These are phyloP conservation scores for Apophysomyces ossiformis DNA, from an alignment of 371 early-diverging fungal species.

Conservation along the genomic window DNA sequence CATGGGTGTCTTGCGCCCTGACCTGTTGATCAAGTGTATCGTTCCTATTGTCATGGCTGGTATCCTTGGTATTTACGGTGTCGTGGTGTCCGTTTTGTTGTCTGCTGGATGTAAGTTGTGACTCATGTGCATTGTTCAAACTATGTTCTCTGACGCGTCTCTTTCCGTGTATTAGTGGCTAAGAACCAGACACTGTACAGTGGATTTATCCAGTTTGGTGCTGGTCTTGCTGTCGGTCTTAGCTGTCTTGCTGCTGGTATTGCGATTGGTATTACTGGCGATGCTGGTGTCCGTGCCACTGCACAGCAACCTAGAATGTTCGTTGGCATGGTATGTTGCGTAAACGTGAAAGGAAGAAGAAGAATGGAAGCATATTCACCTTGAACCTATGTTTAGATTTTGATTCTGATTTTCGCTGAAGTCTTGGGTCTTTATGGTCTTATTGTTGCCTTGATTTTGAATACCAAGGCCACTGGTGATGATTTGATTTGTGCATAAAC, in stretches of 20 bases:
- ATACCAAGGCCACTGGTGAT: slow-evolving; percentile 77
- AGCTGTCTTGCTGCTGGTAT: slow-evolving; percentile 95
- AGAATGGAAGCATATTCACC: not conserved
- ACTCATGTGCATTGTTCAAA: slow-evolving; percentile 2
- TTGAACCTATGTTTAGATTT: slow-evolving; percentile 37
- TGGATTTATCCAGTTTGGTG: slow-evolving; percentile 92
- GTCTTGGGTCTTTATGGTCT: slow-evolving; percentile 94
- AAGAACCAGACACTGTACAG: slow-evolving; percentile 63
- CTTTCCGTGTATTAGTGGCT: slow-evolving; percentile 43
- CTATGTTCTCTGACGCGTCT: slow-evolving; percentile 18
- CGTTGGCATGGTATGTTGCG: slow-evolving; percentile 79
- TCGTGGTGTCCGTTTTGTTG: slow-evolving; percentile 91
- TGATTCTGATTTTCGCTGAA: slow-evolving; percentile 99
- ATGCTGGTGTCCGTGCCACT: slow-evolving; percentile 91
- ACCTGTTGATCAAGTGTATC: slow-evolving; percentile 89
- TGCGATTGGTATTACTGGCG: slow-evolving; percentile 97
- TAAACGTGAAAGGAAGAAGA: slow-evolving; percentile 31
- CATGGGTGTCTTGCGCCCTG: slow-evolving; percentile 95
- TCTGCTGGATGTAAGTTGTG: slow-evolving; percentile 76
- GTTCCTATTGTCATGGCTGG: slow-evolving; percentile 99
- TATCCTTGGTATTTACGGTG: slow-evolving; percentile 97
- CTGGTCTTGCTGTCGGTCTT: slow-evolving; percentile 94
- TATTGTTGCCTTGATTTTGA: slow-evolving; percentile 95
- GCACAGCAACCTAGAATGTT: slow-evolving; percentile 94
- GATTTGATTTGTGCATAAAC: slow-evolving; percentile 43